Conservation (phyloP, 1,139 yeast species). For the Saccharomyces hybrid region DNA sequence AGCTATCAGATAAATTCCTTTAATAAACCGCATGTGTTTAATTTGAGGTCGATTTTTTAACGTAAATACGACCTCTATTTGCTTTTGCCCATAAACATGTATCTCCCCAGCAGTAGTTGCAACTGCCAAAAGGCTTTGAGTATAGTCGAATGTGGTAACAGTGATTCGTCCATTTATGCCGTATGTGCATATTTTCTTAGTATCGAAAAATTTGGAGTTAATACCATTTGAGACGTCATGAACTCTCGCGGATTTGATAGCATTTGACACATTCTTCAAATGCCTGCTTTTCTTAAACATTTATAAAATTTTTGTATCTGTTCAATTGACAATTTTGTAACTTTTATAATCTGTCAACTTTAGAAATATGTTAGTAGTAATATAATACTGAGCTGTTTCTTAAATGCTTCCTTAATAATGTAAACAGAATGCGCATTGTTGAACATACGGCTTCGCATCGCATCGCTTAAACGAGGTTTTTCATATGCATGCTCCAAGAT, state of each 20-base stretch:
- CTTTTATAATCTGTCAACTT: neutral
- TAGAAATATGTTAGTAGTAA: too few species aligned
- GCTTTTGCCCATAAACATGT: conserved; percentile 75
- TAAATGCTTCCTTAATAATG: neutral
- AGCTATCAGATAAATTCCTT: conserved; percentile 73
- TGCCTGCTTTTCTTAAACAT: conserved; percentile 21
- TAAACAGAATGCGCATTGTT: neutral
- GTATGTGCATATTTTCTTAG: conserved; percentile 37
- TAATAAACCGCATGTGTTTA: conserved; percentile 54
- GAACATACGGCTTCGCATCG: neutral
- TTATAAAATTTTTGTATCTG: neutral
- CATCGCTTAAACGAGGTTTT: neutral
- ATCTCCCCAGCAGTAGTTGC: conserved; percentile 66
- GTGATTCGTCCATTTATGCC: conserved; percentile 57
- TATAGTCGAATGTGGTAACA: conserved; percentile 76
- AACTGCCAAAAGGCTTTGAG: conserved; percentile 77
- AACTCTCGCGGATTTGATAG: conserved; percentile 33
- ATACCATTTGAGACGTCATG: conserved; percentile 36
- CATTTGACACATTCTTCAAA: conserved; percentile 47
- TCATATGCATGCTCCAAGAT: conserved; percentile 36
- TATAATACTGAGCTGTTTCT: neutral
- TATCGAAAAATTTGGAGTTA: conserved; percentile 35
- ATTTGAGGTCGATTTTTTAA: conserved; percentile 47
- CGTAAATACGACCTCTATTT: conserved; percentile 66
- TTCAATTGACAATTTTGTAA: neutral